phyloP scores from a whole-genome alignment of 805 yeast genomes.

The Ogataea parapolymorpha region DNA sequence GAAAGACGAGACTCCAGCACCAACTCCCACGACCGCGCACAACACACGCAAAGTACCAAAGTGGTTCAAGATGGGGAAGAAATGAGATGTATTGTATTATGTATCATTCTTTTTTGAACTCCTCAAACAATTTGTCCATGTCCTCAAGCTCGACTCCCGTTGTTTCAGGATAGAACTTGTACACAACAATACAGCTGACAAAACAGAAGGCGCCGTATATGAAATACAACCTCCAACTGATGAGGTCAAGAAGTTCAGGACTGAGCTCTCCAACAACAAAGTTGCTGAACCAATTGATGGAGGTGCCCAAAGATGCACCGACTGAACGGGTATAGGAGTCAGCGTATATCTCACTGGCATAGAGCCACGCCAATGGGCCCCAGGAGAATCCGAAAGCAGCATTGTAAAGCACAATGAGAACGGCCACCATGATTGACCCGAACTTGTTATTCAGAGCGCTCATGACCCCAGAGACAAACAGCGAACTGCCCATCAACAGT shows the following conservation, averaged over 20 bases:
- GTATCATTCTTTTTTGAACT: constrained; percentile 12
- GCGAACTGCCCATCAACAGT: constrained; percentile 65
- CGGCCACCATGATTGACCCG: constrained; percentile 71
- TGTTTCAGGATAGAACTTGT: constrained; percentile 50
- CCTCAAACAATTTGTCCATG: constrained; percentile 49
- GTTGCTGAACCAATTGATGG: constrained; percentile 87
- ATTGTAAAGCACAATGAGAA: constrained; percentile 70
- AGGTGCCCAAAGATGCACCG: constrained; percentile 85
- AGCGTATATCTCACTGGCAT: constrained; percentile 81
- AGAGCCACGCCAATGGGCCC: constrained; percentile 91
- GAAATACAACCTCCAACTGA: constrained; percentile 75
- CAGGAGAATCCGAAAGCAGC: constrained; percentile 84
- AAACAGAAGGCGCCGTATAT: constrained; percentile 73
- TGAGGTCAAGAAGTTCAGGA: constrained; percentile 71
- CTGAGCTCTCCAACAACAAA: constrained; percentile 90
- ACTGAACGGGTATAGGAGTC: constrained; percentile 69
- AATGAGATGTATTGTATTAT: constrained; percentile 6
- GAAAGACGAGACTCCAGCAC: not conserved
- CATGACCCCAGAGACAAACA: constrained; percentile 60
- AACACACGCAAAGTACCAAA: constrained; percentile 28
- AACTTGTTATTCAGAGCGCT: constrained; percentile 44
- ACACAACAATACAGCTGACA: constrained; percentile 39
- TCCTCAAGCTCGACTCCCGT: constrained; percentile 52
- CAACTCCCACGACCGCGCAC: not conserved
- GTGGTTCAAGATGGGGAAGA: constrained; percentile 34